Evolutionary conservation across 352 stramenopile species (phyloP).

Genomic region (Phytophthora meadii): DNA sequence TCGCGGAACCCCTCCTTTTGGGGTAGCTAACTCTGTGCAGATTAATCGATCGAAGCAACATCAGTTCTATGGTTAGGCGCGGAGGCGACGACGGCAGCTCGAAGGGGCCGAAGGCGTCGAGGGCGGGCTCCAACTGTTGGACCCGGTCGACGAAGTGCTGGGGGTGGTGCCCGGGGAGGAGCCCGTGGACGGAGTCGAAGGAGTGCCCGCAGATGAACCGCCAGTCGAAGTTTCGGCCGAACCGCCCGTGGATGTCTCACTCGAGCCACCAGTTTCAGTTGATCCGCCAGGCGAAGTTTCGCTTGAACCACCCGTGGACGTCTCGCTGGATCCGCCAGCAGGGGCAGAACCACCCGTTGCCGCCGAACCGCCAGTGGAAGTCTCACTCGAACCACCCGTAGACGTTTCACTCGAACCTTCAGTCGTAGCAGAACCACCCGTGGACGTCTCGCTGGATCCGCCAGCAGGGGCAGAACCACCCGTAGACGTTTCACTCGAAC

Average conservation of each 20-base stretch:
- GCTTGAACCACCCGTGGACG: conserved; percentile 9
- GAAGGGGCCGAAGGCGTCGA: conserved; percentile 20
- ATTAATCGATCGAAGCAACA: conserved; percentile 7
- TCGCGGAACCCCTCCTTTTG: conserved; percentile 1
- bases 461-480: too few species aligned
- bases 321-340: conserved; percentile 4
- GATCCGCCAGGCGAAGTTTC: conserved; percentile 7
- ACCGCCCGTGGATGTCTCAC: neutral
- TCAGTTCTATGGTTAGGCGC: conserved; percentile 20
- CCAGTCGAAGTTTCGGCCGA: conserved; percentile 9
- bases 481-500: conserved; percentile 3
- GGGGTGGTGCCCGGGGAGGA: conserved; percentile 1
- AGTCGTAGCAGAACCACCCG: too few species aligned
- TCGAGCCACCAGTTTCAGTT: neutral
- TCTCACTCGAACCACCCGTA: conserved; percentile 3
- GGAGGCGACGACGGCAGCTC: conserved; percentile 32
- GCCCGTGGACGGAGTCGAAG: conserved; percentile 13
- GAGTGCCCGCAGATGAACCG: conserved; percentile 25
- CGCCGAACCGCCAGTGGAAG: conserved; percentile 8
- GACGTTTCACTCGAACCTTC: conserved; percentile 9
- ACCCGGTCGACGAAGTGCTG: conserved; percentile 3
- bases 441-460: too few species aligned
- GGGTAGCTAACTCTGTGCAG: conserved; percentile 8
- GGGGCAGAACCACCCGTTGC: neutral
- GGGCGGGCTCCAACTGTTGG: conserved; percentile 29